phyloP scores from a whole-genome alignment of 495 filamentous ascomycete species.

The Patellaria atrata region DNA sequence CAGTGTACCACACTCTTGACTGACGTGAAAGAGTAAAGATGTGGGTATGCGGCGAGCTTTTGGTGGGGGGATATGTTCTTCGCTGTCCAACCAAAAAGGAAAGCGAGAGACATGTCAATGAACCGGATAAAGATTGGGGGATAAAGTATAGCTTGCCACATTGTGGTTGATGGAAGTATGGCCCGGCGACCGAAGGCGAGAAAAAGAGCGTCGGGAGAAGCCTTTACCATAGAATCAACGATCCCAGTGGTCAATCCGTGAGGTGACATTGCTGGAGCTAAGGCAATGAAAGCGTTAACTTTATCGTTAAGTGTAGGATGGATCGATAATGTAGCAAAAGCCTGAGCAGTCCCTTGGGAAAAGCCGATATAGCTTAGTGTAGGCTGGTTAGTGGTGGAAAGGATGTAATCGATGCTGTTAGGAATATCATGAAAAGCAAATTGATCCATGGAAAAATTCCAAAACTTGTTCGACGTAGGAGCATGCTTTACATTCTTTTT shows the following conservation, averaged over 20 bases:
- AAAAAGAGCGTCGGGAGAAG: constrained; percentile 84
- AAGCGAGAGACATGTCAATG: constrained; percentile 66
- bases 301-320: constrained; percentile 86
- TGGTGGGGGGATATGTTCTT: constrained; percentile 73
- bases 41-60: constrained; percentile 93
- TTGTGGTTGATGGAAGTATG: constrained; percentile 82
- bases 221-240: constrained; percentile 84
- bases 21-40: constrained; percentile 90
- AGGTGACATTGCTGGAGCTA: constrained; percentile 92
- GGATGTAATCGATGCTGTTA: constrained; percentile 81
- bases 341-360: constrained; percentile 91
- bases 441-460: constrained; percentile 96
- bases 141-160: constrained; percentile 95
- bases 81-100: constrained; percentile 85
- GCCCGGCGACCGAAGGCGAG: constrained; percentile 89
- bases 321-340: constrained; percentile 87
- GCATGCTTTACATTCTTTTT: constrained; percentile 72
- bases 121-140: constrained; percentile 83
- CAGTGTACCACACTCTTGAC: constrained; percentile 95
- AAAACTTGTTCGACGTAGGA: constrained; percentile 65
- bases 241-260: constrained; percentile 77
- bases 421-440: constrained; percentile 98
- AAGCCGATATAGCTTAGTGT: constrained; percentile 96
- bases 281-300: constrained; percentile 91
- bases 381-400: constrained; percentile 63